phyloP scores from a whole-genome alignment of 2,329 filamentous ascomycete genomes.

The Venturia aucupariae region DNA sequence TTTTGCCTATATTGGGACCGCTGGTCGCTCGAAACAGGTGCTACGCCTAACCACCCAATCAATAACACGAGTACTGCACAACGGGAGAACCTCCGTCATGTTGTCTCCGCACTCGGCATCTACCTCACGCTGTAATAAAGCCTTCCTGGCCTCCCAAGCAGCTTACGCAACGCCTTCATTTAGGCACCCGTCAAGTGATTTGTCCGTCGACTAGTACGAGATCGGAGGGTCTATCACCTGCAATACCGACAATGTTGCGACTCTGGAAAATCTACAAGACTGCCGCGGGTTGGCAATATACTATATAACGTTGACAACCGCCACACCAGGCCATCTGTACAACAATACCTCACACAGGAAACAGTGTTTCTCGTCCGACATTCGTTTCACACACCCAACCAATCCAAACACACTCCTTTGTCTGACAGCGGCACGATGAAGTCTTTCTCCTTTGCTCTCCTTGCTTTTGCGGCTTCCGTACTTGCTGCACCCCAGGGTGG shows the following conservation, averaged over 20 bases:
- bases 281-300: not conserved
- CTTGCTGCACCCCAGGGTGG: conserved; percentile 19
- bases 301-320: not conserved
- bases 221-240: not conserved
- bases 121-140: not conserved
- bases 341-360: not conserved
- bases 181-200: not conserved
- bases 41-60: not conserved
- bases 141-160: not conserved
- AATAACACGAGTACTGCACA: not conserved
- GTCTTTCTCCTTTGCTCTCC: conserved; percentile 18
- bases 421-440: conserved; percentile 19
- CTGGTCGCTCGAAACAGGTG: not conserved
- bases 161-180: not conserved
- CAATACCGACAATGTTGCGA: not conserved
- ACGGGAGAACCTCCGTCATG: not conserved
- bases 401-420: not conserved
- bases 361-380: not conserved
- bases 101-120: not conserved
- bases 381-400: not conserved
- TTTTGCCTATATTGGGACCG: not conserved
- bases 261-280: not conserved
- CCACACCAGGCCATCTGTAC: too few relatives aligned
- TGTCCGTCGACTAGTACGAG: not conserved
- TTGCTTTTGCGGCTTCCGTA: conserved; percentile 18